A percentile compares a stretch with the other conserved stretches of the same genome.
phyloP scores from a whole-genome alignment of 192 early-diverging fungal genomes.

The Backusella liffmaniae region DNA sequence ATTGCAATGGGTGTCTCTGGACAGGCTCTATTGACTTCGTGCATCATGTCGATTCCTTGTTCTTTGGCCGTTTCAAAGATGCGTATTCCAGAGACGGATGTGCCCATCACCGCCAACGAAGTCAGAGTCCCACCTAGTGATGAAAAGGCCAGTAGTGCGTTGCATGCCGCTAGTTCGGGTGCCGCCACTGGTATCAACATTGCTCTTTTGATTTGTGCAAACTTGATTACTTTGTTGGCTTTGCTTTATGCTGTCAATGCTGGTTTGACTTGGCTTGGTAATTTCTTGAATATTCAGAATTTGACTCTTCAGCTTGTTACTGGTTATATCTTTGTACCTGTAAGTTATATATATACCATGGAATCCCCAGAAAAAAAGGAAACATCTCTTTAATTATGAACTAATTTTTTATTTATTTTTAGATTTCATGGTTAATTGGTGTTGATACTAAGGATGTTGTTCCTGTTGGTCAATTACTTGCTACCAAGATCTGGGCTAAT shows the following conservation, averaged over 20 bases:
- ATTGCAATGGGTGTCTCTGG: slow-evolving; percentile 65
- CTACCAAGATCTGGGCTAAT: slow-evolving; percentile 78
- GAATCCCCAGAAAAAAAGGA: background rate
- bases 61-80: slow-evolving; percentile 84
- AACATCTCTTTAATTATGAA: background rate
- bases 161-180: slow-evolving; percentile 84
- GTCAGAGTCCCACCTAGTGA: slow-evolving; percentile 53
- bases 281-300: slow-evolving; percentile 58
- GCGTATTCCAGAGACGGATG: slow-evolving; percentile 81
- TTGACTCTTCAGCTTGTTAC: slow-evolving; percentile 68
- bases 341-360: slow-evolving; percentile 20
- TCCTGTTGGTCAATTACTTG: slow-evolving; percentile 62
- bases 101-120: slow-evolving; percentile 73
- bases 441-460: slow-evolving; percentile 42
- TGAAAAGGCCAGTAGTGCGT: slow-evolving; percentile 67
- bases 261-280: slow-evolving; percentile 66
- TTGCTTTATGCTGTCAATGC: slow-evolving; percentile 69
- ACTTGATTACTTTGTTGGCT: slow-evolving; percentile 74
- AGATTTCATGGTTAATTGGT: slow-evolving; percentile 60
- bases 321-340: slow-evolving; percentile 77
- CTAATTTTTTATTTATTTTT: background rate
- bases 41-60: slow-evolving; percentile 90
- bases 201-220: slow-evolving; percentile 69
- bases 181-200: slow-evolving; percentile 80
- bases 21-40: slow-evolving; percentile 73